A percentile compares a stretch with the other conserved stretches of the same genome.
Evolutionary conservation across 257 asterid genomes (phyloP).

Genomic region (Solanum chmielewskii): DNA sequence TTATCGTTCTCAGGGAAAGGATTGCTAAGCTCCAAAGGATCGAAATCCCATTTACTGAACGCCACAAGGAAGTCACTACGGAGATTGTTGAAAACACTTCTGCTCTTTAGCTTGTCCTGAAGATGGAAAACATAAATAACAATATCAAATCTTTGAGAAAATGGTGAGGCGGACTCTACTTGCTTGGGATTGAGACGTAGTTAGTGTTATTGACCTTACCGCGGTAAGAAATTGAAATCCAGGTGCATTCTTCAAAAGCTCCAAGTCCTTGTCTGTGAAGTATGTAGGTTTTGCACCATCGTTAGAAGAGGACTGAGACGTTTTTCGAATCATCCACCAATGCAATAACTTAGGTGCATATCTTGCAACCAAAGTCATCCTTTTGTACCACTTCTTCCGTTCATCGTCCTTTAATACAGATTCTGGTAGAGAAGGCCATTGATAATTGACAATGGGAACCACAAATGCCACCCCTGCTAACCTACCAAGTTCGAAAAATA

Average conservation of each 20-base stretch:
- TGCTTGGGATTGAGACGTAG: not conserved
- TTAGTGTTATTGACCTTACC: conserved; percentile 24
- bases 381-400: conserved; percentile 46
- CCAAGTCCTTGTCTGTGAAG: conserved; percentile 59
- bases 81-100: conserved; percentile 51
- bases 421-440: conserved; percentile 74
- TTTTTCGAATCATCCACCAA: conserved; percentile 85
- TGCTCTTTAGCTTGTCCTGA: conserved; percentile 54
- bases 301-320: conserved; percentile 54
- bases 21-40: conserved; percentile 51
- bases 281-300: conserved; percentile 57
- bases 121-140: not conserved
- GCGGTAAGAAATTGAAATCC: conserved; percentile 65
- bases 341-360: conserved; percentile 52
- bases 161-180: not conserved
- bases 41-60: conserved; percentile 86
- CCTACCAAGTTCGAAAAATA: conserved; percentile 20
- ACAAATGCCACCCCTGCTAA: conserved; percentile 71
- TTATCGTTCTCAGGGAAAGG: conserved; percentile 28
- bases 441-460: conserved; percentile 68
- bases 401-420: conserved; percentile 43
- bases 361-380: conserved; percentile 39
- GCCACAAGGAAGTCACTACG: conserved; percentile 68
- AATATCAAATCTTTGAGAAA: not conserved
- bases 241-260: conserved; percentile 61